Conservation (phyloP, 805 yeast genomes). For the Soucietia sequanensis region DNA sequence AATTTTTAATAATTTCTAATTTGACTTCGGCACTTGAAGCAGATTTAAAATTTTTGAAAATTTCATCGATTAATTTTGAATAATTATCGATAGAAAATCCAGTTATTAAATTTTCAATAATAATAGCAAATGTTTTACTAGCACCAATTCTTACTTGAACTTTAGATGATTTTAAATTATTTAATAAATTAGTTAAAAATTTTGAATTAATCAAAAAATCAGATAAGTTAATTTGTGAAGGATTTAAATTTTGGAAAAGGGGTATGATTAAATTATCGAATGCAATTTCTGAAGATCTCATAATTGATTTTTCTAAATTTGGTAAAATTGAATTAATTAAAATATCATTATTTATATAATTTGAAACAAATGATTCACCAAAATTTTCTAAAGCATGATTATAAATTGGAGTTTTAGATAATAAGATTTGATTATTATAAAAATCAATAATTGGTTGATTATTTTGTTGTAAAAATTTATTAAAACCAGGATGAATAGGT, state of each 20-base stretch:
- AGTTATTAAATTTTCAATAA: slow-evolving; percentile 18
- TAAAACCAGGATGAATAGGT: slow-evolving; percentile 13
- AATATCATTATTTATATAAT: slow-evolving; percentile 36
- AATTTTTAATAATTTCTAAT: slow-evolving; percentile 44
- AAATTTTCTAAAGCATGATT: slow-evolving; percentile 36
- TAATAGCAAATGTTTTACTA: slow-evolving; percentile 25
- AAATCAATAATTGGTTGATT: slow-evolving; percentile 19
- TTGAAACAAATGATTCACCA: slow-evolving; percentile 27
- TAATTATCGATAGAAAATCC: slow-evolving; percentile 17
- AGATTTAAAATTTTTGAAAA: slow-evolving; percentile 56
- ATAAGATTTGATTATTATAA: slow-evolving; percentile 40
- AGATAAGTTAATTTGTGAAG: slow-evolving; percentile 38
- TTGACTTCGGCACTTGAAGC: slow-evolving; percentile 66
- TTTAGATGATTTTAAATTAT: slow-evolving; percentile 64
- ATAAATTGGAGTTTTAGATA: slow-evolving; percentile 45
- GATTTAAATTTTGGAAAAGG: slow-evolving; percentile 32
- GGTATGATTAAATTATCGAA: slow-evolving; percentile 55
- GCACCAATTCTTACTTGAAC: slow-evolving; percentile 58
- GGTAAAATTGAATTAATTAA: slow-evolving; percentile 50
- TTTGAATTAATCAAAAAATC: slow-evolving; percentile 35
- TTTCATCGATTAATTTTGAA: slow-evolving; percentile 46
- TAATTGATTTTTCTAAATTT: slow-evolving; percentile 65
- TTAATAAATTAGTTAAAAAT: slow-evolving; percentile 23
- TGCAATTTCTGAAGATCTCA: slow-evolving; percentile 76
- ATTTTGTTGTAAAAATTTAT: slow-evolving; percentile 23